phyloP scores from a whole-genome alignment of 257 asterid genomes.

The Penstemon eatonii region DNA sequence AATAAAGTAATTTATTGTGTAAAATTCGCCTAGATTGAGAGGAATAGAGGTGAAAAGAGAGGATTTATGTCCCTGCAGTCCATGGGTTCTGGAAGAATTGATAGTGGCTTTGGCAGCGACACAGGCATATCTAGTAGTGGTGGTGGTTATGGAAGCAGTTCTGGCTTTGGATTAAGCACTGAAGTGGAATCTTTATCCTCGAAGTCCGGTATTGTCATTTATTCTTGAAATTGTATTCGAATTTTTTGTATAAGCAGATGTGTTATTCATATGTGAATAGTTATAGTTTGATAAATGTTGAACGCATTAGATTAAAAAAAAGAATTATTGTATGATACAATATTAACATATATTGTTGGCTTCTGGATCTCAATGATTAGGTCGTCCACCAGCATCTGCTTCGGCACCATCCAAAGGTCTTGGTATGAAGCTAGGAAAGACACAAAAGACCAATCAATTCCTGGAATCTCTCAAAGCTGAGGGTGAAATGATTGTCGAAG shows the following conservation, averaged over 20 bases:
- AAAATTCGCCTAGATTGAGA: slow-evolving; percentile 46
- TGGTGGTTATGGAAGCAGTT: slow-evolving; percentile 50
- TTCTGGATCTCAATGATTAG: slow-evolving; percentile 31
- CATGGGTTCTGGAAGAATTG: slow-evolving; percentile 54
- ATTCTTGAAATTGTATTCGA: no score
- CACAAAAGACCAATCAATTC: slow-evolving; percentile 64
- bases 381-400: slow-evolving; percentile 58
- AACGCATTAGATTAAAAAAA: no score
- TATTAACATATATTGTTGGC: slow-evolving; percentile 16
- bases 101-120: slow-evolving; percentile 55
- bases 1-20: slow-evolving; percentile 16
- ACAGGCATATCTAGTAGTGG: slow-evolving; percentile 35
- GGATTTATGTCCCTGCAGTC: slow-evolving; percentile 52
- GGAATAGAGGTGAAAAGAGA: slow-evolving; percentile 54
- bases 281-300: no score
- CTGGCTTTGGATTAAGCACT: slow-evolving; percentile 48
- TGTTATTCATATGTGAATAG: no score
- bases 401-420: slow-evolving; percentile 69
- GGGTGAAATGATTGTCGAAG: slow-evolving; percentile 71
- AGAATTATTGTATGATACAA: no score
- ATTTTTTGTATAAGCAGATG: no score
- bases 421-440: slow-evolving; percentile 75
- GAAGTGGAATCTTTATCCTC: slow-evolving; percentile 51
- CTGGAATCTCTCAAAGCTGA: slow-evolving; percentile 72
- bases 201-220: slow-evolving; percentile 24